Base-by-base conservation (phyloP, 1,139 yeast species). In the Yarrowia galli region DNA sequence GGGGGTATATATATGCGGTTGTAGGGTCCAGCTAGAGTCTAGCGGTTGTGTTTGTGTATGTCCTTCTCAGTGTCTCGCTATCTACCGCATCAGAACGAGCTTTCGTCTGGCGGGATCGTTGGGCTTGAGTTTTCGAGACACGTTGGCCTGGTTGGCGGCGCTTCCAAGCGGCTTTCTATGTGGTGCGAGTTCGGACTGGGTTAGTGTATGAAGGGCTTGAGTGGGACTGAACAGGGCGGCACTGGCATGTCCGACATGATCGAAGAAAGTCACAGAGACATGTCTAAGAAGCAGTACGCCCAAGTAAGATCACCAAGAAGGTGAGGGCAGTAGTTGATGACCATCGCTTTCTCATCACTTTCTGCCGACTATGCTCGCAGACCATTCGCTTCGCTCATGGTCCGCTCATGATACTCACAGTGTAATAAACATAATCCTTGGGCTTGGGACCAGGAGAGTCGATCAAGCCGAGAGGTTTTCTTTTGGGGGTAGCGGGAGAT, bases 131-230 rank as follows among this genome's bases (percentile, higher is more conserved):
- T 40, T 54, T 18, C 61, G 46, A n/a, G 61, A 38, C 9, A 38
- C 6, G 36, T 54, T 54, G 61, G 43, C 43, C 45, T 53, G 43
- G 63, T 56, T 56, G 18, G 64, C 64, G 1, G 64, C 64, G 20
- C 40, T 28, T 28, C 64, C 64, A 15, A 58, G 40, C 0, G 64
- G 64, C 16, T 58, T 40, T 43, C 64, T 18, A 18, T 43, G 51
- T 8, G 64, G 64, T 12, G 64, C 64, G 5, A 58, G 42, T 58
- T 58, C 64, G 38, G 64, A 43, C 64, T 58, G 28, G 13, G 64
- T 58, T 58, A 58, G 36, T 12, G 18, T 6, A 13, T 16, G 51
- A 22, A n/a, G 35, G 18, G 18, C 15, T 2, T 5, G 46, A 42
- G 23, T 28, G 32, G 32, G n/a, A n/a, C n/a, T n/a, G n/a, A n/a